phyloP scores from a whole-genome alignment of 257 asterid genomes.

The Nicotiana tomentosiformis region DNA sequence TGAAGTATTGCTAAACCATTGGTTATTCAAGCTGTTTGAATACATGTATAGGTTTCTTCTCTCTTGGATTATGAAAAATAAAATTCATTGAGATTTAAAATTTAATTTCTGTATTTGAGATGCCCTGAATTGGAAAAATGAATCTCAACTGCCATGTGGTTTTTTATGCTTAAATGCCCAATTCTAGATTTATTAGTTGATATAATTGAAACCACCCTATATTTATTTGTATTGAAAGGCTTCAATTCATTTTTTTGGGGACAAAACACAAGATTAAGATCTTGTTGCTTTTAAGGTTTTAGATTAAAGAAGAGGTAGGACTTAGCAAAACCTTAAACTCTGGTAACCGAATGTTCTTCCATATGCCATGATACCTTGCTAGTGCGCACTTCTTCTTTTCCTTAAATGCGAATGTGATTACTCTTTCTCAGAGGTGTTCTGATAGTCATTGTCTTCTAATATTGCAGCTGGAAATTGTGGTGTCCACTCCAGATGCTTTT shows the following conservation, averaged over 20 bases:
- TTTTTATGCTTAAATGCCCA: background rate
- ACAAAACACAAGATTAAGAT: background rate
- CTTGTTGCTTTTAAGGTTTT: background rate
- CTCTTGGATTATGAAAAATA: background rate
- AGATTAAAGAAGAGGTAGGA: background rate
- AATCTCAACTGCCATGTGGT: background rate
- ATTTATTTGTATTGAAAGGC: background rate
- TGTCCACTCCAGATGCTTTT: constrained; percentile 69
- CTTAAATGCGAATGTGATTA: background rate
- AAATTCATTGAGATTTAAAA: background rate
- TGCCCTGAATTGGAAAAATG: background rate
- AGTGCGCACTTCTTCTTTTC: background rate
- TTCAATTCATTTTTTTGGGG: background rate
- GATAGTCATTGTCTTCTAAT: background rate
- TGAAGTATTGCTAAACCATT: background rate
- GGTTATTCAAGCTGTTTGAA: background rate
- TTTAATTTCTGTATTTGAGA: background rate
- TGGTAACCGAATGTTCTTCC: background rate
- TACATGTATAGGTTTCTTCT: background rate
- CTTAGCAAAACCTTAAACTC: background rate
- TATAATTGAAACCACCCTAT: background rate
- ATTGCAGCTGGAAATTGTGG: constrained; percentile 70
- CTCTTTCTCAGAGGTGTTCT: background rate
- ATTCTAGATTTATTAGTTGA: background rate
- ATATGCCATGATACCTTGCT: background rate